phyloP scores from a whole-genome alignment of 768 basidiomycete genomes.

The Suillus alpinus region DNA sequence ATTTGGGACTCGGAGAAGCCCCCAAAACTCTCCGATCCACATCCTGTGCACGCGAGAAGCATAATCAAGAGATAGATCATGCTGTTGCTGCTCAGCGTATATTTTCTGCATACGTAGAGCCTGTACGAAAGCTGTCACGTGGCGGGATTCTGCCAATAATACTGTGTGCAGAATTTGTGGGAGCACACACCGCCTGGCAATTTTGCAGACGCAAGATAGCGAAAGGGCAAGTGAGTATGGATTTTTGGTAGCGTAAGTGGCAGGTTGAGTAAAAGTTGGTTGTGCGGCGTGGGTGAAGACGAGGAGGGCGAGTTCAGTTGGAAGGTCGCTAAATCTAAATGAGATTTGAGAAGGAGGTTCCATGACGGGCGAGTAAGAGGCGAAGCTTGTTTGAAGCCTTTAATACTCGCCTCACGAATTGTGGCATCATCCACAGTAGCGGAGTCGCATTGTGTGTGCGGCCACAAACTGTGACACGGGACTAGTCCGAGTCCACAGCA shows the following conservation, averaged over 20 bases:
- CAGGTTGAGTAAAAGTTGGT: constrained; percentile 14
- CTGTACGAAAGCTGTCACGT: constrained; percentile 23
- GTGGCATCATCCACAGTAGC: not conserved
- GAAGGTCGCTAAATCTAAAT: constrained; percentile 24
- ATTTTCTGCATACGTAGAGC: constrained; percentile 28
- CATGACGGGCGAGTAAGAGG: not conserved
- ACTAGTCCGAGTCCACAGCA: not conserved
- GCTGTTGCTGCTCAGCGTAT: constrained; percentile 13
- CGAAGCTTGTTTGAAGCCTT: not conserved
- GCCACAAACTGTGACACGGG: not conserved
- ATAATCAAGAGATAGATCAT: constrained; percentile 33
- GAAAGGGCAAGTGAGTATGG: constrained; percentile 25
- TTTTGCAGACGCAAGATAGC: constrained; percentile 34
- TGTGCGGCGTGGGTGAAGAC: constrained; percentile 32
- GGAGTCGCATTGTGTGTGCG: constrained; percentile 10
- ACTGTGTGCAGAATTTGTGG: constrained; percentile 24
- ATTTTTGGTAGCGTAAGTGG: not conserved
- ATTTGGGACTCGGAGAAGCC: constrained; percentile 18
- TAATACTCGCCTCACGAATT: not conserved
- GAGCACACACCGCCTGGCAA: constrained; percentile 33
- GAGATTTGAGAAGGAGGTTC: constrained; percentile 3
- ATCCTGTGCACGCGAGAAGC: constrained; percentile 29
- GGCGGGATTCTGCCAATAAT: not conserved
- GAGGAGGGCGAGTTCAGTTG: constrained; percentile 34
- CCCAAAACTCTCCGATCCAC: constrained; percentile 26